phyloP scores from a whole-genome alignment of 176 grass and related monocot genomes.

The Puccinellia tenuiflora region DNA sequence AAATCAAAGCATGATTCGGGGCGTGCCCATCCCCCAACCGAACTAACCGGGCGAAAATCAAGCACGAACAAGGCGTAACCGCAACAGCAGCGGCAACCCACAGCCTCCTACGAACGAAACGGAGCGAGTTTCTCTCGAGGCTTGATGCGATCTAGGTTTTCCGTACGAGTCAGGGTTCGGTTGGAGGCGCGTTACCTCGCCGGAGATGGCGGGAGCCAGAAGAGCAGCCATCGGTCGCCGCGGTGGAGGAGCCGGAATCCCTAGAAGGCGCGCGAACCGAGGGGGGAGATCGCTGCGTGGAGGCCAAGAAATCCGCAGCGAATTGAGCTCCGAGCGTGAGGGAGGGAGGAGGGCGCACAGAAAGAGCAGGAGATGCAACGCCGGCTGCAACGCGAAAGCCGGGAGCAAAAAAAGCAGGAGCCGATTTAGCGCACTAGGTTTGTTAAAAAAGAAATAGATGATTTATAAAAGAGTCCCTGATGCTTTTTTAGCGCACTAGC shows the following conservation, averaged over 20 bases:
- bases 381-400: conserved; percentile 13
- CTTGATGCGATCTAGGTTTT: conserved; percentile 11
- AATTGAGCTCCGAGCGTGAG: not conserved
- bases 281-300: not conserved
- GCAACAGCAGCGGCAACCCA: not conserved
- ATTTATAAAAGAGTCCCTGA: not conserved
- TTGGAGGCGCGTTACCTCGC: conserved; percentile 35
- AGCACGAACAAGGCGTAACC: not conserved
- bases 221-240: conserved; percentile 36
- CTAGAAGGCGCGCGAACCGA: not conserved
- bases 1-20: not conserved
- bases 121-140: not conserved
- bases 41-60: not conserved
- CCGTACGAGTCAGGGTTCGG: not conserved
- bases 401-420: conserved; percentile 6
- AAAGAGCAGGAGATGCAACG: not conserved
- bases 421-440: not conserved
- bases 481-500: no score
- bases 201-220: conserved; percentile 44
- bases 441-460: no score
- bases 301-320: conserved; percentile 20
- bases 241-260: not conserved
- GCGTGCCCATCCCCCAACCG: not conserved
- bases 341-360: not conserved
- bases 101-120: not conserved